Percentiles rank a stretch among this genome's conserved stretches.
Conservation (phyloP, 345 rosid species). For the Abelmoschus esculentus region DNA sequence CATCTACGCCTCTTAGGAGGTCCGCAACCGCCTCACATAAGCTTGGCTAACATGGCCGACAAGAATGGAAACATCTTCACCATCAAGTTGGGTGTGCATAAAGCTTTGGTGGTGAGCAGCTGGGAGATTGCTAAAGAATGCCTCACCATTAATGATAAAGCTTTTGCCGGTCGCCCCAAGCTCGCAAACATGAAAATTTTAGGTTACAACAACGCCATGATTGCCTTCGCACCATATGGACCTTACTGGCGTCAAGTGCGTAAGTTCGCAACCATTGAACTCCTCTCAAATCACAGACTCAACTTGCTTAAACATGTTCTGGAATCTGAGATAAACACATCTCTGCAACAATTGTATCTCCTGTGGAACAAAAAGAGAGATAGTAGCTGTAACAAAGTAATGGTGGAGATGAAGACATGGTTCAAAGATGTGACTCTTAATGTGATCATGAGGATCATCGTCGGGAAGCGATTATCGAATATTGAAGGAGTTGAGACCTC, state of each 20-base stretch:
- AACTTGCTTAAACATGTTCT: slow-evolving; percentile 15
- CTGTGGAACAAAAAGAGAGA: background rate
- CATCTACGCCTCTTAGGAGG: slow-evolving; percentile 32
- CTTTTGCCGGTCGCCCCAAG: slow-evolving; percentile 21
- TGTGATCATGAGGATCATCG: slow-evolving; percentile 21
- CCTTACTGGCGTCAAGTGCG: slow-evolving; percentile 29
- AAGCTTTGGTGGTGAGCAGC: slow-evolving; percentile 5
- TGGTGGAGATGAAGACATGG: slow-evolving; percentile 30
- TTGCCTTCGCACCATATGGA: slow-evolving; percentile 22
- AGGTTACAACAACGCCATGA: slow-evolving; percentile 17
- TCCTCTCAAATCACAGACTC: slow-evolving; percentile 30
- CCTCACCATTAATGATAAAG: slow-evolving; percentile 21
- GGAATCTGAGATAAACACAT: slow-evolving; percentile 13
- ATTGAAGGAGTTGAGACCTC: background rate
- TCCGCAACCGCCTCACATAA: slow-evolving; percentile 17
- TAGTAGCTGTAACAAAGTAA: background rate
- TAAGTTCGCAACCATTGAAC: slow-evolving; percentile 19
- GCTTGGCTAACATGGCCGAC: slow-evolving; percentile 28
- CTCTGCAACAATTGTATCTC: slow-evolving; percentile 5
- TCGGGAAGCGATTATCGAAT: slow-evolving; percentile 16
- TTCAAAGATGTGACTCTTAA: slow-evolving; percentile 20
- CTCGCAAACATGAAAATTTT: slow-evolving; percentile 5
- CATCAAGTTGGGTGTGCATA: slow-evolving; percentile 22
- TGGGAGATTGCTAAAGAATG: slow-evolving; percentile 15
- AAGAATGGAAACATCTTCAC: slow-evolving; percentile 28